Conservation (phyloP, 805 yeast species). For the Ascoidea asiatica region DNA sequence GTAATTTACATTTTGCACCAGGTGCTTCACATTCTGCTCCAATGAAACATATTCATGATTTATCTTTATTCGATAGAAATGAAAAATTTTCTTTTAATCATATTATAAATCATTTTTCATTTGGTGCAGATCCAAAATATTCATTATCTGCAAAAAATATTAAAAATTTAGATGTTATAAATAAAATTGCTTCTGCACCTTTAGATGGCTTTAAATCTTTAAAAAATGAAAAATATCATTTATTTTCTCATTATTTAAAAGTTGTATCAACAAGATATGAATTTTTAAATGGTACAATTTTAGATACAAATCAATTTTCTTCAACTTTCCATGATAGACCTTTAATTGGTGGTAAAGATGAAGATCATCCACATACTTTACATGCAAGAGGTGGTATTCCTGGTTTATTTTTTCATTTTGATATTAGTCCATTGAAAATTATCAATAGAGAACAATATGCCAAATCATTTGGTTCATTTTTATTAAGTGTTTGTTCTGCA, state of each 20-base stretch:
- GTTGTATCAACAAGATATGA: conserved; percentile 86
- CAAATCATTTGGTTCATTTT: conserved; percentile 71
- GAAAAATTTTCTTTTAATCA: conserved; percentile 64
- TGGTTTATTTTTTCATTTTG: conserved; percentile 77
- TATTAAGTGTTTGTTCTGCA: conserved; percentile 74
- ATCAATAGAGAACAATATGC: conserved; percentile 60
- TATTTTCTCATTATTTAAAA: conserved; percentile 69
- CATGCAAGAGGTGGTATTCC: conserved; percentile 84
- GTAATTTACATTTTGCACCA: conserved; percentile 92
- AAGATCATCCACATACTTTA: conserved; percentile 77
- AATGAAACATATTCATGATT: conserved; percentile 71
- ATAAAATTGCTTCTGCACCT: conserved; percentile 43
- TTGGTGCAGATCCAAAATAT: conserved; percentile 47
- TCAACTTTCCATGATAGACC: conserved; percentile 85
- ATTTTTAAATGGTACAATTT: conserved; percentile 33
- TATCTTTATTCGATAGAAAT: conserved; percentile 51
- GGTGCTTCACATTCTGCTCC: conserved; percentile 57
- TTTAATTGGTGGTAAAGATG: conserved; percentile 74
- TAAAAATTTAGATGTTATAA: conserved; percentile 6
- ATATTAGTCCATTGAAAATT: conserved; percentile 85
- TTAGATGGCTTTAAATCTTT: conserved; percentile 38
- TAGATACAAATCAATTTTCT: conserved; percentile 84
- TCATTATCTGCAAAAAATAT: conserved; percentile 11
- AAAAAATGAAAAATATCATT: conserved; percentile 38
- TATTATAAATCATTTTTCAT: conserved; percentile 64